Conservation (phyloP, 2,329 filamentous ascomycete species). For the Gnomoniopsis smithogilvyi region DNA sequence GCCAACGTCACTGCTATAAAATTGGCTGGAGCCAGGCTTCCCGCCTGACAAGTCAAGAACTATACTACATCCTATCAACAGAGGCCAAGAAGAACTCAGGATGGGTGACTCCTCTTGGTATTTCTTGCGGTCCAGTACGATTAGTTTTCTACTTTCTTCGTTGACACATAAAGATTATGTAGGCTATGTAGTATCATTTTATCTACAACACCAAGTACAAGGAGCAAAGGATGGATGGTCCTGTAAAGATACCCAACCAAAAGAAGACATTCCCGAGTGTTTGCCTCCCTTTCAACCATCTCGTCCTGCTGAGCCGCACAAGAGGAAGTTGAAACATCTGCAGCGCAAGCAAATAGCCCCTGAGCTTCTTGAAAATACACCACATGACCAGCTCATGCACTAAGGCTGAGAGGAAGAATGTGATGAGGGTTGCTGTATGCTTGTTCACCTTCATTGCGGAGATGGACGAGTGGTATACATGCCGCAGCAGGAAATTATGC, state of each 20-base stretch:
- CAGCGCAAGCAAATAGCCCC: conserved; percentile 69
- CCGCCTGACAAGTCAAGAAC: no score
- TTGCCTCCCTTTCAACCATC: conserved; percentile 58
- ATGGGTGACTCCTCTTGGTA: no score
- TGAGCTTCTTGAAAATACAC: conserved; percentile 74
- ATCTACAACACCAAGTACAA: conserved; percentile 54
- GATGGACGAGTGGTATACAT: conserved; percentile 77
- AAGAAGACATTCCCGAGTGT: conserved; percentile 72
- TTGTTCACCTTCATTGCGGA: conserved; percentile 69
- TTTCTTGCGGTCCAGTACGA: no score
- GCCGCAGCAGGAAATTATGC: conserved; percentile 72
- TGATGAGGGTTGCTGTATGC: conserved; percentile 69
- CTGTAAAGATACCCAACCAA: conserved; percentile 76
- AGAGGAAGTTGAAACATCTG: conserved; percentile 75
- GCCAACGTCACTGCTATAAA: background rate
- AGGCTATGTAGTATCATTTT: background rate
- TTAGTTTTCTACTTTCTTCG: no score
- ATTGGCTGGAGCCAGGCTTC: no score
- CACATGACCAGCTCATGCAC: conserved; percentile 78
- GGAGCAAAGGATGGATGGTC: conserved; percentile 64
- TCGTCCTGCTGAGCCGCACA: conserved; percentile 63
- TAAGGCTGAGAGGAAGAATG: conserved; percentile 68
- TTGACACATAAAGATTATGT: background rate
- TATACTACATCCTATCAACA: no score
- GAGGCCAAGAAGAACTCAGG: no score